phyloP scores from a whole-genome alignment of 495 filamentous ascomycete species.

The Lasiosphaeria ovina region DNA sequence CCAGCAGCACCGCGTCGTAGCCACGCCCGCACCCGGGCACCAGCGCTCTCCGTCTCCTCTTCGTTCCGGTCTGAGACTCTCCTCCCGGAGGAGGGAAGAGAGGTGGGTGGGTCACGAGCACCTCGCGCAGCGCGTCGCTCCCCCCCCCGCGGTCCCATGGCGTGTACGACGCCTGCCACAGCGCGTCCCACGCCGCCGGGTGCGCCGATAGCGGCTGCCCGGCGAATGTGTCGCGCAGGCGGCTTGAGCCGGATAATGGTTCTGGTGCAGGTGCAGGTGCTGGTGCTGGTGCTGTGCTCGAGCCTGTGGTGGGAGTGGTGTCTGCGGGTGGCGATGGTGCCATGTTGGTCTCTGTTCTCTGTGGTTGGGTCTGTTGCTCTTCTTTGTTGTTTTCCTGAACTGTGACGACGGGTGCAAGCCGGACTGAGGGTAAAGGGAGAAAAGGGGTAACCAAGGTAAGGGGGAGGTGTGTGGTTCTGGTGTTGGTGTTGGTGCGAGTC shows the following conservation, averaged over 20 bases:
- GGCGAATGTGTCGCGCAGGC: conserved; percentile 25
- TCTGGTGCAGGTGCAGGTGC: background rate
- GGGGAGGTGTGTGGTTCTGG: no score
- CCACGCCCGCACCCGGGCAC: conserved; percentile 76
- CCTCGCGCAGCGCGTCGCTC: conserved; percentile 65
- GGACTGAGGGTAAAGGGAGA: no score
- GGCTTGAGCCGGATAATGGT: background rate
- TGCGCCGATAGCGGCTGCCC: conserved; percentile 29
- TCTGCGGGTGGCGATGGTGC: no score
- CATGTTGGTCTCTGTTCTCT: no score
- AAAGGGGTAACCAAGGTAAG: no score
- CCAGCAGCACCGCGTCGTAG: conserved; percentile 70
- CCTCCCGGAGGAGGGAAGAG: conserved; percentile 43
- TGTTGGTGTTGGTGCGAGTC: no score
- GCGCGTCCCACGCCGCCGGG: conserved; percentile 54
- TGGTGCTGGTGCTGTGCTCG: background rate
- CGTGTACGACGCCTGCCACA: conserved; percentile 64
- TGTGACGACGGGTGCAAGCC: no score
- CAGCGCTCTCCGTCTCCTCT: conserved; percentile 47
- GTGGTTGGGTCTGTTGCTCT: no score
- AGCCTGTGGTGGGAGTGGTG: no score
- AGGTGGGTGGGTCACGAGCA: conserved; percentile 43
- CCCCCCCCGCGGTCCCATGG: conserved; percentile 69
- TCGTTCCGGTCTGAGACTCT: conserved; percentile 10
- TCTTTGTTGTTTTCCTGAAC: no score